These are phyloP conservation scores for Tolypocladium nubicola DNA, from an alignment of 2,329 filamentous ascomycete genomes.

Conservation along the genomic window DNA sequence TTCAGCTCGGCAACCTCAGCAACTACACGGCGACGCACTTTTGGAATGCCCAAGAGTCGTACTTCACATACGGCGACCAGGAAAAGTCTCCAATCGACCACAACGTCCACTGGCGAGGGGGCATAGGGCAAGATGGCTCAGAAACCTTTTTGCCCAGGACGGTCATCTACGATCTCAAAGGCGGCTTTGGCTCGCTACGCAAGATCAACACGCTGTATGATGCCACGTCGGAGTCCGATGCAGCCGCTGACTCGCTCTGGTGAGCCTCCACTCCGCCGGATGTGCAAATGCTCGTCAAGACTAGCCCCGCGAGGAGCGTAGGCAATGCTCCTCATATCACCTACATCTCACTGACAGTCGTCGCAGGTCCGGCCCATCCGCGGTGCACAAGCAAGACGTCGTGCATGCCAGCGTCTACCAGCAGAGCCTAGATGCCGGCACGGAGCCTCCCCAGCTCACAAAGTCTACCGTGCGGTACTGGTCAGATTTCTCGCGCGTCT, in stretches of 20 bases:
- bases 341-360: not conserved
- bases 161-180: slow-evolving; percentile 90
- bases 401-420: slow-evolving; percentile 71
- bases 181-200: slow-evolving; percentile 77
- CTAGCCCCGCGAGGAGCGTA: not conserved
- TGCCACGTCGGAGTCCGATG: slow-evolving; percentile 17
- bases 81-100: slow-evolving; percentile 28
- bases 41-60: slow-evolving; percentile 98
- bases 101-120: slow-evolving; percentile 75
- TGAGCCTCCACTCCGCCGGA: slow-evolving; percentile 3
- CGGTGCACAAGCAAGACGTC: slow-evolving; percentile 56
- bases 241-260: slow-evolving; percentile 22
- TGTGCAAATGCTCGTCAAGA: not conserved
- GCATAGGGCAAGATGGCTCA: slow-evolving; percentile 68
- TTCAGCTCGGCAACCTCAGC: slow-evolving; percentile 85
- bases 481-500: slow-evolving; percentile 93
- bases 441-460: slow-evolving; percentile 54
- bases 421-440: slow-evolving; percentile 63
- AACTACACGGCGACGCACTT: slow-evolving; percentile 95
- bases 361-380: slow-evolving; percentile 51
- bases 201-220: slow-evolving; percentile 88
- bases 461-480: slow-evolving; percentile 77
- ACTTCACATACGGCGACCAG: slow-evolving; percentile 74
- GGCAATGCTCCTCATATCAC: not conserved
- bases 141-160: slow-evolving; percentile 91